Base-by-base conservation (phyloP, 192 early-diverging fungal genomes). In the Coemansia aciculifera region DNA sequence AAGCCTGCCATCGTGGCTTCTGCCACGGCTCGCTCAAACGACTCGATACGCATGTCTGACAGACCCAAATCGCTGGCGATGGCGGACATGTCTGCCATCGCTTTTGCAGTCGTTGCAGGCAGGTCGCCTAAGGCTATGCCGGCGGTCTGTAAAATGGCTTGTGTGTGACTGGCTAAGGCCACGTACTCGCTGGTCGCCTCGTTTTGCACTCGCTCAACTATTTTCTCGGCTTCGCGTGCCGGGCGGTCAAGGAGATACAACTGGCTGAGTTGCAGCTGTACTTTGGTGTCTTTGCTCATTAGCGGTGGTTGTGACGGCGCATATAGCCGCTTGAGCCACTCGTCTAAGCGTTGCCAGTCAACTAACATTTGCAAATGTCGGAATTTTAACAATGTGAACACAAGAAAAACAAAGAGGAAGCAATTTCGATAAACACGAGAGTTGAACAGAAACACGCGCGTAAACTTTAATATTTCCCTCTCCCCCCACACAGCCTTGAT, bases 321-420 rank as follows among this genome's bases (percentile, higher is more conserved):
- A 27, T 73, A 81, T 31, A 81, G 73, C 40, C 31, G 17, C 52
- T 61, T 61, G 42, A 81, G 70, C 78, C 78, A 81, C 5, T 37
- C 23, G 29, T 75, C 73, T 0, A 81, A 52, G 13, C 31, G 23
- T 8, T 43, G 39, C 78, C 78, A 75, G 38, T 61, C 66, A 1
- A 68, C 37, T 1, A 44, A 17, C 34, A 23, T 59, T 43, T 31
- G 6, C 10, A 31, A 19, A 23, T 3, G n/a, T 12, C 3, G n/a
- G 40, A 27, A 27, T 40, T 63, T 1, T 42, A 12, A 29, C 9
- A 54, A 52, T 13, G 10, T 7, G 4, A 27, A 12, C 27, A 12
- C 0, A 29, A 57, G 13, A 37, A 3, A 36, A 59, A 42, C 29
- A 67, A 54, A 27, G 6, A 40, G 17, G 32, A 39, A 19, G 13